Percentiles rank a stretch among this genome's conserved stretches.
These are phyloP conservation scores for Oidiodendron maius DNA, from an alignment of 495 filamentous ascomycete species.

Conservation along the genomic window DNA sequence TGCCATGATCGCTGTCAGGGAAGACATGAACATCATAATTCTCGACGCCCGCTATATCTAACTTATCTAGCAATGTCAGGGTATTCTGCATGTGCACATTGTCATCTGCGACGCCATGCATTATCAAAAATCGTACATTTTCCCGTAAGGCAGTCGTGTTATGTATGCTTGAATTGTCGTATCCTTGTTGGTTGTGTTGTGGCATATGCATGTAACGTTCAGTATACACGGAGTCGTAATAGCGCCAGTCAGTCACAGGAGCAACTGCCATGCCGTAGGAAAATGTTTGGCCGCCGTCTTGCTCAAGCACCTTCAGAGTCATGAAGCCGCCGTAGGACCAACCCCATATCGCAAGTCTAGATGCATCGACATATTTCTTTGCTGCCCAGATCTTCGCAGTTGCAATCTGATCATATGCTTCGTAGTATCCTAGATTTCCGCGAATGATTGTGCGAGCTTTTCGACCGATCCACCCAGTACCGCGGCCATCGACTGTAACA, in stretches of 20 bases:
- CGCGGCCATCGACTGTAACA: conserved; percentile 89
- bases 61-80: conserved; percentile 74
- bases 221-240: conserved; percentile 93
- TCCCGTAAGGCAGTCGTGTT: conserved; percentile 62
- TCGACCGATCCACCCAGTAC: conserved; percentile 87
- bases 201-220: conserved; percentile 95
- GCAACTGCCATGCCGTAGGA: conserved; percentile 97
- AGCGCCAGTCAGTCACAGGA: conserved; percentile 94
- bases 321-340: conserved; percentile 98
- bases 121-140: conserved; percentile 82
- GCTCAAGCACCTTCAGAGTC: conserved; percentile 92
- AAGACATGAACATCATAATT: conserved; percentile 98
- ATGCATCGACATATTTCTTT: conserved; percentile 78
- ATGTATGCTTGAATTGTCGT: conserved; percentile 65
- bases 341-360: conserved; percentile 89
- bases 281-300: conserved; percentile 84
- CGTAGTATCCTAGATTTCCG: conserved; percentile 76
- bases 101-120: conserved; percentile 93
- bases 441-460: conserved; percentile 75
- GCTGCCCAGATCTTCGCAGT: conserved; percentile 79
- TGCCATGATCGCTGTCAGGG: conserved; percentile 93
- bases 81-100: conserved; percentile 97
- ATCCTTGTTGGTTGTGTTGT: conserved; percentile 71
- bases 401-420: conserved; percentile 86
- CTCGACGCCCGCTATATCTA: conserved; percentile 77